These are phyloP conservation scores for Xerophyta viscosa DNA, from an alignment of 106 monocot species.

Conservation along the genomic window DNA sequence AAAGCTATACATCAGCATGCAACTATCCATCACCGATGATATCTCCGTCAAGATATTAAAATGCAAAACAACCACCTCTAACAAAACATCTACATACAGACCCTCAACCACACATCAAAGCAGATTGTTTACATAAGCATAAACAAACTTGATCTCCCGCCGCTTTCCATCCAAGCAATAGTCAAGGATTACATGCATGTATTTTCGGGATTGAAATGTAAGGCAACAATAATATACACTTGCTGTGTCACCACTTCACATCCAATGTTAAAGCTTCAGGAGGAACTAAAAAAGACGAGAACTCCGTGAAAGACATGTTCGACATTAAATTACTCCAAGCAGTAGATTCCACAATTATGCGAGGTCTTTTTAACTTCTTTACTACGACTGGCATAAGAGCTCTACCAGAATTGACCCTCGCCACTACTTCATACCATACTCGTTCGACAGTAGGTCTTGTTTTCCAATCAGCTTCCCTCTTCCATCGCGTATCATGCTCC, in stretches of 20 bases:
- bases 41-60: too few relatives aligned
- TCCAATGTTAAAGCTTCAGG: constrained; percentile 76
- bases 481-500: constrained; percentile 47
- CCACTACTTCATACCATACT: constrained; percentile 52
- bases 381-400: constrained; percentile 27
- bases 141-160: too few relatives aligned
- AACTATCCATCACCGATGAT: too few relatives aligned
- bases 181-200: too few relatives aligned
- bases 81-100: too few relatives aligned
- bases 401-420: constrained; percentile 39
- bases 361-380: constrained; percentile 41
- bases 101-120: too few relatives aligned
- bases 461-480: constrained; percentile 48
- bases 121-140: too few relatives aligned
- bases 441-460: constrained; percentile 45
- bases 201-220: too few relatives aligned
- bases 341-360: constrained; percentile 26
- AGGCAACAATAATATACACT: not conserved
- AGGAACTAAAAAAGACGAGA: constrained; percentile 41
- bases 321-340: constrained; percentile 72
- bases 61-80: too few relatives aligned
- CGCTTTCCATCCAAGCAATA: too few relatives aligned
- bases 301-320: constrained; percentile 66
- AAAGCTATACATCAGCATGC: too few relatives aligned
- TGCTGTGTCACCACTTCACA: constrained; percentile 52